Evolutionary conservation across 257 asterid species (phyloP).

Genomic region (Scutellaria minor): DNA sequence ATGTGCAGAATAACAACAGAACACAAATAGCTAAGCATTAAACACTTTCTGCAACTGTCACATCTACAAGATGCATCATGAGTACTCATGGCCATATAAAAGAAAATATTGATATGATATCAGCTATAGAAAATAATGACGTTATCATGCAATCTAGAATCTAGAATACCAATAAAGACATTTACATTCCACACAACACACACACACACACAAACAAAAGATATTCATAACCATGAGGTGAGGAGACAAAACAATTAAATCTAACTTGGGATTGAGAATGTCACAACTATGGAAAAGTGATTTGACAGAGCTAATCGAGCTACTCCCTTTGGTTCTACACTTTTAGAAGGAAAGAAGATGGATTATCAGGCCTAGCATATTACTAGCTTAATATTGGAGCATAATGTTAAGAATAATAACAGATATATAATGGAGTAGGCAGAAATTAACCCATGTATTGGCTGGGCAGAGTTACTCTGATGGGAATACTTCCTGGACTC

Average conservation of each 20-base stretch:
- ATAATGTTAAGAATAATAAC: too few species aligned
- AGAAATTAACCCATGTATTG: too few species aligned
- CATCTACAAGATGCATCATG: neutral
- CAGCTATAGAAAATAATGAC: neutral
- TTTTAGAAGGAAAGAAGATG: too few species aligned
- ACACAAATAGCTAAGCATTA: conserved; percentile 12
- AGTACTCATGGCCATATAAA: conserved; percentile 8
- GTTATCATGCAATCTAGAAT: conserved; percentile 21
- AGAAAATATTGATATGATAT: neutral
- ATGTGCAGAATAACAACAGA: neutral
- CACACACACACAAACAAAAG: neutral
- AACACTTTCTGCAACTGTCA: conserved; percentile 15
- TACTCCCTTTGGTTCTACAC: too few species aligned
- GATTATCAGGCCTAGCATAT: too few species aligned
- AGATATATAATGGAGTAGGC: too few species aligned
- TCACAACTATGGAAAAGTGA: conserved; percentile 6
- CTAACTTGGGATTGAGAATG: conserved; percentile 13
- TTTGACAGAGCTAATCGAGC: neutral
- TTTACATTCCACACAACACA: neutral
- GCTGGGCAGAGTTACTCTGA: too few species aligned
- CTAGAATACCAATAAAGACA: neutral
- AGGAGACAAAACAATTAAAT: conserved; percentile 12
- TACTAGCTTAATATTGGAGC: too few species aligned
- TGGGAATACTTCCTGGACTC: too few species aligned
- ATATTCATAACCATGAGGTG: neutral